A percentile compares a stretch with the other conserved stretches of the same genome.
phyloP scores from a whole-genome alignment of 164 flowering plant genomes.

The Liquidambar formosana region DNA sequence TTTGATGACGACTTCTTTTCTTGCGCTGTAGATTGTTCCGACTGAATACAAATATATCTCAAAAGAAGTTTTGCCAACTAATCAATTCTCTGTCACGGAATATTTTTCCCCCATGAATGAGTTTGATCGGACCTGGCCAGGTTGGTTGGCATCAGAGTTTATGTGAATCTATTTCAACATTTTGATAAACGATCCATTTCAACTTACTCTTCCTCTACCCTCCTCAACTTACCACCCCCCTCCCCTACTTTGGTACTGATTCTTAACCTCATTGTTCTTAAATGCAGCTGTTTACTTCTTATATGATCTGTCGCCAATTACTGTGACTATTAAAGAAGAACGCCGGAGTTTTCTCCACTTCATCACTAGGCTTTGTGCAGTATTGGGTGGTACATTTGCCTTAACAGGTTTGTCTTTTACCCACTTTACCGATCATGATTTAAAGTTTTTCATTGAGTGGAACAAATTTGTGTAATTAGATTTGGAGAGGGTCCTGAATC shows the following conservation, averaged over 20 bases:
- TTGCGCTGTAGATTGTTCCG: conserved; percentile 73
- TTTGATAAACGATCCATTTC: not conserved
- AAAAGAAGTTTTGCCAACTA: conserved; percentile 88
- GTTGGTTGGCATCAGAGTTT: conserved; percentile 37
- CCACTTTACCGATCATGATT: not conserved
- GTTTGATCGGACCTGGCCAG: conserved; percentile 88
- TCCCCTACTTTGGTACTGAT: not conserved
- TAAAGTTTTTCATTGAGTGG: not conserved
- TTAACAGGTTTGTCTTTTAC: conserved; percentile 63
- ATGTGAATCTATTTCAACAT: not conserved
- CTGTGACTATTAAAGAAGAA: conserved; percentile 95
- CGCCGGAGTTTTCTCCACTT: conserved; percentile 94
- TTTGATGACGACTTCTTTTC: conserved; percentile 1
- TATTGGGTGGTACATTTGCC: conserved; percentile 98
- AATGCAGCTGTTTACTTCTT: conserved; percentile 93
- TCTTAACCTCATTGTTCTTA: not conserved
- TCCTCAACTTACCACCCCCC: not conserved
- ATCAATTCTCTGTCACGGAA: conserved; percentile 96
- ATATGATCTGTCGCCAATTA: conserved; percentile 97
- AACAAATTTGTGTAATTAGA: too few relatives aligned
- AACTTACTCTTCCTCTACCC: not conserved
- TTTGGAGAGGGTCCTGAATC: too few relatives aligned
- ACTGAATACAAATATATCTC: conserved; percentile 88
- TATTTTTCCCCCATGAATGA: conserved; percentile 78
- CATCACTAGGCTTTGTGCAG: conserved; percentile 96